phyloP scores from a whole-genome alignment of 345 rosid genomes.

The Rhodamnia argentea region DNA sequence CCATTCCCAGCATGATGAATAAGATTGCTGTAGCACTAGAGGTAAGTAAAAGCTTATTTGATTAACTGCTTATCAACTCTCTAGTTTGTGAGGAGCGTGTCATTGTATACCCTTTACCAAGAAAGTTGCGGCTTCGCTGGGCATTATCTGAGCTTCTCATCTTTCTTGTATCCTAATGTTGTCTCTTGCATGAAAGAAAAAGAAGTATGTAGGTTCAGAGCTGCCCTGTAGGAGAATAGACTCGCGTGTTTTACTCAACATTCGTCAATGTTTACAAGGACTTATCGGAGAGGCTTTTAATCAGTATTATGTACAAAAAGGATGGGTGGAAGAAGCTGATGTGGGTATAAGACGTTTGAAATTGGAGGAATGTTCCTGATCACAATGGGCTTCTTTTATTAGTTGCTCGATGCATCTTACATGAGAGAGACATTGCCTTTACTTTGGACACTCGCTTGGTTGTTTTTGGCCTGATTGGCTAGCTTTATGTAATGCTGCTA shows the following conservation, averaged over 20 bases:
- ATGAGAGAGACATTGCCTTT: background rate
- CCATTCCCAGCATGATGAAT: constrained; percentile 53
- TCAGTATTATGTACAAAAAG: background rate
- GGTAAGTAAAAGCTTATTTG: background rate
- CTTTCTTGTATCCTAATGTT: background rate
- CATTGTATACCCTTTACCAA: background rate
- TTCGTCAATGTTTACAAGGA: background rate
- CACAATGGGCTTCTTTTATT: background rate
- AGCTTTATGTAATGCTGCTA: background rate
- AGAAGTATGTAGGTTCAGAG: background rate
- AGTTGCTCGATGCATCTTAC: background rate
- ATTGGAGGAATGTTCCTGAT: background rate
- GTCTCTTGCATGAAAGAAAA: background rate
- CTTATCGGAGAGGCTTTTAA: background rate
- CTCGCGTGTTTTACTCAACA: background rate
- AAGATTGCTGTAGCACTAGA: constrained; percentile 62
- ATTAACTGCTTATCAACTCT: background rate
- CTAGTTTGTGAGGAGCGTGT: background rate
- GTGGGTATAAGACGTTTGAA: background rate
- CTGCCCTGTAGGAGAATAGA: background rate
- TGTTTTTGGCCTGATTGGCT: background rate
- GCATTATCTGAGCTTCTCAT: background rate
- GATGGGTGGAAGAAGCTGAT: background rate
- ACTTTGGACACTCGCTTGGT: background rate
- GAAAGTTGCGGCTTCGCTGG: background rate